Evolutionary conservation across 2,329 filamentous ascomycete genomes (phyloP).

Genomic region (Penicillium sp.): DNA sequence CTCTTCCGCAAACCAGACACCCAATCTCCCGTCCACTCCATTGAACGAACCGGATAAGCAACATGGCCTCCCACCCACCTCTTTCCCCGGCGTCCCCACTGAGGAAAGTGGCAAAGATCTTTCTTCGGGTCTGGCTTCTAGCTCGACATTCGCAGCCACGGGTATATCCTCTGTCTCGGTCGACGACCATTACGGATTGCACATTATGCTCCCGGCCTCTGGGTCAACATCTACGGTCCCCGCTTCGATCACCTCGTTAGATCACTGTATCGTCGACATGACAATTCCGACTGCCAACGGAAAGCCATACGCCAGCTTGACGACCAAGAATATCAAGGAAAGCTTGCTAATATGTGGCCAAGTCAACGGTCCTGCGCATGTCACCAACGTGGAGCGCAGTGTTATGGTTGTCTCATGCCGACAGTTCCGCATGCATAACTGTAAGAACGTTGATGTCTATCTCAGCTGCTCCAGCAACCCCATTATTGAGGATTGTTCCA

Average conservation of each 20-base stretch:
- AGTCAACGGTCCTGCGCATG: constrained; percentile 75
- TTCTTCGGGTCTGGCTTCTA: constrained; percentile 18
- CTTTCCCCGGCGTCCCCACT: constrained; percentile 27
- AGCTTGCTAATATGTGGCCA: constrained; percentile 74
- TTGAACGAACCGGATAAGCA: constrained; percentile 35
- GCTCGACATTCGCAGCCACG: constrained; percentile 56
- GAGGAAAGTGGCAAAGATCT: constrained; percentile 25
- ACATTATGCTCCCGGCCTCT: constrained; percentile 72
- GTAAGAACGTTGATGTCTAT: constrained; percentile 75
- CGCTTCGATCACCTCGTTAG: constrained; percentile 67
- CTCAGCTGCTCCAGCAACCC: constrained; percentile 76
- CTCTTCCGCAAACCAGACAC: constrained; percentile 37
- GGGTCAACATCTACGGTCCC: constrained; percentile 69
- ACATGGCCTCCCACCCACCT: constrained; percentile 37
- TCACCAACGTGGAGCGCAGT: constrained; percentile 69
- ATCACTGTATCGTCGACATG: constrained; percentile 74
- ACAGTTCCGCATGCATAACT: constrained; percentile 94
- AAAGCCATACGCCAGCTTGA: constrained; percentile 66
- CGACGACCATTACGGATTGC: constrained; percentile 61
- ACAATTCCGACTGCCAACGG: constrained; percentile 58
- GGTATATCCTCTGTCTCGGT: constrained; percentile 58
- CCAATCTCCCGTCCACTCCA: constrained; percentile 37
- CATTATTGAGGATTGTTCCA: constrained; percentile 85
- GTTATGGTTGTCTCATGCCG: constrained; percentile 74
- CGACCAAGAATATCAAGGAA: constrained; percentile 64